These are phyloP conservation scores for Phytopythium delawarense DNA, from an alignment of 352 stramenopile species.

Conservation along the genomic window DNA sequence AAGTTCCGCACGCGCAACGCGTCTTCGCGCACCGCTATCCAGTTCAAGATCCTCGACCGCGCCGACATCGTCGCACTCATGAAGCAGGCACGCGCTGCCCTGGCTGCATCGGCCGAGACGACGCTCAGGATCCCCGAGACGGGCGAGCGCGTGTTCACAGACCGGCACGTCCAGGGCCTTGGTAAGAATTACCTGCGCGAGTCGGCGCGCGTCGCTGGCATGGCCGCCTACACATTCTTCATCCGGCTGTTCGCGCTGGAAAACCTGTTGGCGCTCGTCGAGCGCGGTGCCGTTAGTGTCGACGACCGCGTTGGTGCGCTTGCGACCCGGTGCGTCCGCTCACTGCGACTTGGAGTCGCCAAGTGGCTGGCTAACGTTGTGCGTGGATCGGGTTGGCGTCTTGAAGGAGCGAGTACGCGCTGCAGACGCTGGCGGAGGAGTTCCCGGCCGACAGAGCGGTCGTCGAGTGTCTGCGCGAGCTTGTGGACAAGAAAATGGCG, in stretches of 20 bases:
- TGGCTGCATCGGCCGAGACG: conserved; percentile 27
- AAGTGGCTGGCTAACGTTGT: conserved; percentile 8
- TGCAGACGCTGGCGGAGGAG: conserved; percentile 41
- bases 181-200: conserved; percentile 88
- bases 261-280: conserved; percentile 32
- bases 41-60: conserved; percentile 56
- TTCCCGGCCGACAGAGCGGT: conserved; percentile 31
- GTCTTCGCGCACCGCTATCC: conserved; percentile 61
- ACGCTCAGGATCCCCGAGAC: conserved; percentile 15
- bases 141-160: conserved; percentile 69
- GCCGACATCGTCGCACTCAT: conserved; percentile 76
- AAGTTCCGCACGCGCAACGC: conserved; percentile 86
- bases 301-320: conserved; percentile 26
- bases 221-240: conserved; percentile 80
- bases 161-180: conserved; percentile 59
- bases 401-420: conserved; percentile 17
- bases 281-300: conserved; percentile 23
- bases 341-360: background rate
- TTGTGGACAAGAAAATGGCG: conserved; percentile 45
- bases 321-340: conserved; percentile 21
- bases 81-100: conserved; percentile 43
- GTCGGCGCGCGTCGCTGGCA: conserved; percentile 40
- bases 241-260: conserved; percentile 77
- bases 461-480: conserved; percentile 50
- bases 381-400: background rate